A percentile compares a stretch with the other conserved stretches of the same genome.
These are phyloP conservation scores for Colletotrichum destructivum DNA, from an alignment of 2,329 filamentous ascomycete species.

Conservation along the genomic window DNA sequence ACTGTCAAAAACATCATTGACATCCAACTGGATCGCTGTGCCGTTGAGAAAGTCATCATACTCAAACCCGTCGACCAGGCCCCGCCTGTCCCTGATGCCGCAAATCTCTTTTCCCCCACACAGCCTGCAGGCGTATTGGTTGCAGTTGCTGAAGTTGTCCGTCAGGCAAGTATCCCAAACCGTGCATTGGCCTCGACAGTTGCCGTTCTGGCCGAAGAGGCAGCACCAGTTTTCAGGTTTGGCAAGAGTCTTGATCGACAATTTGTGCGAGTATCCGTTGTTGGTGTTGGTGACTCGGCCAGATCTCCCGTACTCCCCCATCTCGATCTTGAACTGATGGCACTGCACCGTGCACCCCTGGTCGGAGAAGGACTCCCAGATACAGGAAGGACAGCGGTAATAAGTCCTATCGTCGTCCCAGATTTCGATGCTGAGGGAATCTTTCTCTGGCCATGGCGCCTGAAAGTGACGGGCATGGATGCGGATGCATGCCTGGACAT, in stretches of 20 bases:
- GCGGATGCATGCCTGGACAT: not conserved
- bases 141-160: conserved; percentile 5
- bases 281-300: conserved; percentile 1
- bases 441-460: not conserved
- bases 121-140: conserved; percentile 1
- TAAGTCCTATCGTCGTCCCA: not conserved
- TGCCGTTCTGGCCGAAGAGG: not conserved
- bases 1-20: not conserved
- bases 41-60: not conserved
- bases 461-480: not conserved
- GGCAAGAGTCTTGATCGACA: not conserved
- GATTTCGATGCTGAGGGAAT: not conserved
- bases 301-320: not conserved
- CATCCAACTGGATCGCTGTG: not conserved
- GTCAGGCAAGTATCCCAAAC: not conserved
- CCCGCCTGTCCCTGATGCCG: not conserved
- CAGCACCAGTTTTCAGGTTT: conserved; percentile 6
- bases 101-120: not conserved
- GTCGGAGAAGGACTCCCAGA: not conserved
- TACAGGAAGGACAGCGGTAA: not conserved
- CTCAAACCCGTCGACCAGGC: not conserved
- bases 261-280: not conserved
- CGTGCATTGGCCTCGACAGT: conserved; percentile 1
- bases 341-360: not conserved
- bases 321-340: not conserved